These are phyloP conservation scores for Cyphellophora attinorum DNA, from an alignment of 2,329 filamentous ascomycete species.

Conservation along the genomic window DNA sequence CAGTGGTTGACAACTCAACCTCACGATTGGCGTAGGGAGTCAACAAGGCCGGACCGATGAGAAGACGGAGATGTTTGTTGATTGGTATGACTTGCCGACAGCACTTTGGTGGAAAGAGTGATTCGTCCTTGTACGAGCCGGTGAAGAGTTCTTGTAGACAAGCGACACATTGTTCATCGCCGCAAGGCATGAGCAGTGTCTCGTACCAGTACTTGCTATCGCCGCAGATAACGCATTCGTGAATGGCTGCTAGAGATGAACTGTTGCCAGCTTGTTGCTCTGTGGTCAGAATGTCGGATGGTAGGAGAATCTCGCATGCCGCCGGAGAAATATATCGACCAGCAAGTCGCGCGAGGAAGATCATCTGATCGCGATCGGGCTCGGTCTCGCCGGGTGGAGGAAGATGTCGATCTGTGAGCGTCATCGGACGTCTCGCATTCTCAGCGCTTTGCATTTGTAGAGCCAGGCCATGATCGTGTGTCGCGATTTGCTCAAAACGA, in stretches of 20 bases:
- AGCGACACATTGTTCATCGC: slow-evolving; percentile 41
- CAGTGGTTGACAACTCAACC: slow-evolving; percentile 37
- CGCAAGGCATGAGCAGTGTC: slow-evolving; percentile 20
- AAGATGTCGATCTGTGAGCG: neutral
- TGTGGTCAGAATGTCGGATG: neutral
- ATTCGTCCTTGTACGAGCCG: slow-evolving; percentile 37
- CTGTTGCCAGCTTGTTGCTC: neutral
- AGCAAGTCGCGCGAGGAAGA: slow-evolving; percentile 4
- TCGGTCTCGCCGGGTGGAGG: neutral
- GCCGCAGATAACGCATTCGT: neutral
- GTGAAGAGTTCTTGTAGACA: slow-evolving; percentile 40
- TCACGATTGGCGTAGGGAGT: slow-evolving; percentile 14
- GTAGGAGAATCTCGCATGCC: neutral
- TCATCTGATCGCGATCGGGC: too few relatives aligned
- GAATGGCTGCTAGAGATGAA: neutral
- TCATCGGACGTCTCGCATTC: neutral
- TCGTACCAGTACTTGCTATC: slow-evolving; percentile 18
- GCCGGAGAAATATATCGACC: slow-evolving; percentile 5
- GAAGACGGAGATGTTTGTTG: neutral
- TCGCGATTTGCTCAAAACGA: slow-evolving; percentile 5
- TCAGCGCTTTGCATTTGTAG: slow-evolving; percentile 3
- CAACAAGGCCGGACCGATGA: neutral
- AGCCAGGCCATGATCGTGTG: slow-evolving; percentile 5
- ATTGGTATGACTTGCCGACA: neutral
- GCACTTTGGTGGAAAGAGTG: slow-evolving; percentile 47